Evolutionary conservation across 306 rosid genomes (phyloP), one percentile per base, ranked within the genome.

Genomic region (Casuarina glauca): DNA sequence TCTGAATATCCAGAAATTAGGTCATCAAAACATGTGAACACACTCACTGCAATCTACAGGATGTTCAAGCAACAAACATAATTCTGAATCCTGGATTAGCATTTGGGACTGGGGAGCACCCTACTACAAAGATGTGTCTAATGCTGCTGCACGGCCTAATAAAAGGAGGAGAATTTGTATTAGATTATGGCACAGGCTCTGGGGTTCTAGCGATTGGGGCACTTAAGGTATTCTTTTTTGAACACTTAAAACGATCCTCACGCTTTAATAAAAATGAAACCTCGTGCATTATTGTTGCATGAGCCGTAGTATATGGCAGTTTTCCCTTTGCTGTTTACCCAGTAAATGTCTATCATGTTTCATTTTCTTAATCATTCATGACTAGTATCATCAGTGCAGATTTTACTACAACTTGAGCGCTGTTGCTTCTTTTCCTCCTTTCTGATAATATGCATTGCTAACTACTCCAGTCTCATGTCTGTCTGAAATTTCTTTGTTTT

Each of bases 141-240:
- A 78, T 89, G 86, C 85, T 92, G 77, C 87, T 94, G 70, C 91
- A 78, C 57, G 55, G 78, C 68, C 80, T 87, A 74, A 85, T 92
- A 66, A 80, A 79, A 74, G 98, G 97, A 70, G 96, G 97, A 76
- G 97, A 92, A 85, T 67, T 19, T 68, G 48, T 94, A 81, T 84
- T 92, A 75, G 98, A 94, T 87, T 90, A 94, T 58, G 98, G 98
- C 83, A 94, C 97, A 3, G 97, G 98, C 54, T 83, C 98, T 81
- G 98, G 97, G 81, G 85, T 94, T 88, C 98, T 94, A 16, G 93
- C 97, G 55, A 87, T 94, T 70, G 95, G 93, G 68, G 94, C 97
- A 68, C 78, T 92, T 5, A 92, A 92, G 98, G 98, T 92, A 85
- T 78, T 42, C 20, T 62, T 43, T 79, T 70, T n/a, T 43, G 78